These are phyloP conservation scores for Termitomyces sp. DNA, from an alignment of 768 basidiomycete genomes.

Conservation along the genomic window DNA sequence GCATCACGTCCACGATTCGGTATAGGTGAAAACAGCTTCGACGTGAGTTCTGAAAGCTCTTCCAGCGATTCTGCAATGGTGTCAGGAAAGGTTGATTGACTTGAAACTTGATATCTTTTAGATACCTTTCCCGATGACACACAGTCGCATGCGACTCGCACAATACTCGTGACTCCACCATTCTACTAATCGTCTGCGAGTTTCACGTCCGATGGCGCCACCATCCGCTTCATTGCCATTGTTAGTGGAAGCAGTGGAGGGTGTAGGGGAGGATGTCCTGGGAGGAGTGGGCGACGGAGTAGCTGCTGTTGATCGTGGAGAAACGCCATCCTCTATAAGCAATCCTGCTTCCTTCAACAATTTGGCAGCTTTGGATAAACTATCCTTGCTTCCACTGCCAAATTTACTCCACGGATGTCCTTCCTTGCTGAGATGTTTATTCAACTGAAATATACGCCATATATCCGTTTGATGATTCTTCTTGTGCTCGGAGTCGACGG, in stretches of 20 bases:
- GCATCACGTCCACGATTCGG: constrained; percentile 55
- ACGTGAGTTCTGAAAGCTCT: constrained; percentile 57
- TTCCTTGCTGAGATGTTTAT: constrained; percentile 75
- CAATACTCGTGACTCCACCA: constrained; percentile 86
- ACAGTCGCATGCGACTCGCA: constrained; percentile 76
- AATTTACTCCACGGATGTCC: constrained; percentile 91
- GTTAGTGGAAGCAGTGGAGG: constrained; percentile 45
- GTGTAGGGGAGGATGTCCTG: constrained; percentile 53
- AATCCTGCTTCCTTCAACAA: constrained; percentile 47
- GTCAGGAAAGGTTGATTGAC: neutral
- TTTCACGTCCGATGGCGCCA: constrained; percentile 74
- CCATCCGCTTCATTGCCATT: constrained; percentile 71
- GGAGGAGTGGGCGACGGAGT: constrained; percentile 45
- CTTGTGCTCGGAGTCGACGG: constrained; percentile 96
- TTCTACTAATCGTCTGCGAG: constrained; percentile 70
- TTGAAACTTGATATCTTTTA: neutral
- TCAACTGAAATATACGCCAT: constrained; percentile 94
- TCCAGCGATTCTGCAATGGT: constrained; percentile 62
- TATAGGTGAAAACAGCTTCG: constrained; percentile 67
- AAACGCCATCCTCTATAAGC: constrained; percentile 22
- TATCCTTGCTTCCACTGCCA: constrained; percentile 80
- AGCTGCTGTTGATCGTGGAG: constrained; percentile 26
- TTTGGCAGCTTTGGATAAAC: constrained; percentile 58
- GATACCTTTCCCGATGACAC: constrained; percentile 74
- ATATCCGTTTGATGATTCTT: constrained; percentile 89